Percentiles rank a stretch among this genome's conserved stretches.
These are phyloP conservation scores for Pascua guehoae DNA, from an alignment of 1,284 basidiomycete species.

Conservation along the genomic window DNA sequence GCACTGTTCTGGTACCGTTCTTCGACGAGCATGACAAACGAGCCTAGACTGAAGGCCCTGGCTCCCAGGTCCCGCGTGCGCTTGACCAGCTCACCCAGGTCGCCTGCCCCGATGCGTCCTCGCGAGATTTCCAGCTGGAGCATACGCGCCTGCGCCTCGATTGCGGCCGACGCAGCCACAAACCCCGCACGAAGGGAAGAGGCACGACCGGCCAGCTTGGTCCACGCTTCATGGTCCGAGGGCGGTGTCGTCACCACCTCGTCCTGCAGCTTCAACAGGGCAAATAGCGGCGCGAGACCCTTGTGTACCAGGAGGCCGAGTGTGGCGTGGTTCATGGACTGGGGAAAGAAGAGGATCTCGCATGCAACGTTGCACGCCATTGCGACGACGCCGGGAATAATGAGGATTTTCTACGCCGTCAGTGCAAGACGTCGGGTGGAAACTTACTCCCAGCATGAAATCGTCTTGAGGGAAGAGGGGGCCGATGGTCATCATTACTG, in stretches of 20 bases:
- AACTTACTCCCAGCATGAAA: slow-evolving; percentile 57
- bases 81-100: slow-evolving; percentile 41
- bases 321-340: slow-evolving; percentile 60
- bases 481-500: slow-evolving; percentile 57
- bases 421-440: slow-evolving; percentile 3
- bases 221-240: slow-evolving; percentile 11
- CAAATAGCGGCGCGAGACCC: slow-evolving; percentile 36
- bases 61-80: slow-evolving; percentile 37
- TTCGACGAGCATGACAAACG: slow-evolving; percentile 40
- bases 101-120: slow-evolving; percentile 47
- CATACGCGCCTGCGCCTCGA: slow-evolving; percentile 35
- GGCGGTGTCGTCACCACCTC: slow-evolving; percentile 31
- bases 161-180: slow-evolving; percentile 25
- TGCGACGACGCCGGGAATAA: slow-evolving; percentile 61
- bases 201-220: no score
- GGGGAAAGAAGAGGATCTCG: slow-evolving; percentile 66
- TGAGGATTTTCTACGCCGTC: slow-evolving; percentile 41
- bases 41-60: slow-evolving; percentile 32
- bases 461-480: slow-evolving; percentile 63
- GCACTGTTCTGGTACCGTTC: slow-evolving; percentile 21
- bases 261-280: slow-evolving; percentile 41
- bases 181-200: slow-evolving; percentile 21
- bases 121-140: slow-evolving; percentile 51
- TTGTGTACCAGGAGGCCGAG: slow-evolving; percentile 29
- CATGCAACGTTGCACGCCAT: slow-evolving; percentile 59